Percentiles rank a stretch among this genome's conserved stretches.
Conservation (phyloP, 305 asterid genomes). For the Lippia alba region DNA sequence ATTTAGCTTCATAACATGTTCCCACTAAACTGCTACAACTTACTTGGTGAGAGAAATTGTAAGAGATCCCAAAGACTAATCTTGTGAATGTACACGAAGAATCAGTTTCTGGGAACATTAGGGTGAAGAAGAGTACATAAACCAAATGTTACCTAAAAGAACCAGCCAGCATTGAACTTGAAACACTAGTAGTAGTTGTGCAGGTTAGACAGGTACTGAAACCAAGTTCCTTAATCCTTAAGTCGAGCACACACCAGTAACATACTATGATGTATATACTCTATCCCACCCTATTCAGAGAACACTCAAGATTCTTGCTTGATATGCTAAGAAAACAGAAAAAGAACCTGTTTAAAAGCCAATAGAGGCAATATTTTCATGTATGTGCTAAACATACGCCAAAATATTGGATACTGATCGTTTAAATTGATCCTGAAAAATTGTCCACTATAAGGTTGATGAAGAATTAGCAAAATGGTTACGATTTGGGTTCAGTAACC, state of each 20-base stretch:
- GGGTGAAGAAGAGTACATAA: slow-evolving; percentile 1
- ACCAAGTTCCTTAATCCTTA: slow-evolving; percentile 10
- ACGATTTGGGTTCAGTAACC: neutral
- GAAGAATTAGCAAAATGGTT: neutral
- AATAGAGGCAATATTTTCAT: neutral
- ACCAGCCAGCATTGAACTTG: neutral
- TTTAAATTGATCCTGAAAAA: neutral
- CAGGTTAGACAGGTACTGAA: neutral
- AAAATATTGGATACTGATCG: neutral
- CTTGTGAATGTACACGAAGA: neutral
- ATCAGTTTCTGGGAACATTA: slow-evolving; percentile 8
- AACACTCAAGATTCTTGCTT: neutral
- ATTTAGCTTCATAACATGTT: neutral
- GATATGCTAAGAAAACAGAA: neutral
- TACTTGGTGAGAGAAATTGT: neutral
- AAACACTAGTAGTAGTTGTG: neutral
- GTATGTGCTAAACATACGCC: neutral
- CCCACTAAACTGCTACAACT: neutral
- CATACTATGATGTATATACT: neutral
- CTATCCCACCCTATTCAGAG: neutral
- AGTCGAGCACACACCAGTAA: neutral
- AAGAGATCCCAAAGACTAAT: neutral
- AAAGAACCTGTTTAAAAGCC: neutral
- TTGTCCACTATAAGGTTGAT: neutral
- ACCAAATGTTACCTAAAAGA: slow-evolving; percentile 1